phyloP scores from a whole-genome alignment of 768 basidiomycete genomes.

The Mycena crocata region DNA sequence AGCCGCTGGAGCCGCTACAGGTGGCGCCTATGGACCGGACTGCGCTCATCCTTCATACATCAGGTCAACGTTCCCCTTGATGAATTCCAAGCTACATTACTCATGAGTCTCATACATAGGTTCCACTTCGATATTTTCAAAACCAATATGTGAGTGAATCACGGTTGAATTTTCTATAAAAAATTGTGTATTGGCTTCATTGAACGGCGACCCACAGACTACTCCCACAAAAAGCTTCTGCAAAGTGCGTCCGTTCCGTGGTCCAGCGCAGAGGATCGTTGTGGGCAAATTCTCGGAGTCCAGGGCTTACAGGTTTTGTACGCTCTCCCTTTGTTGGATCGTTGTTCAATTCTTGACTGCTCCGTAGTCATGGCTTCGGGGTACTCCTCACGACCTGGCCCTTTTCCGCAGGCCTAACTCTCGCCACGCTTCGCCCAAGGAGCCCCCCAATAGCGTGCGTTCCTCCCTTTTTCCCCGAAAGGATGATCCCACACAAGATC shows the following conservation, averaged over 20 bases:
- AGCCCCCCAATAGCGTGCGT: not conserved
- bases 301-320: constrained; percentile 13
- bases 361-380: too few species aligned
- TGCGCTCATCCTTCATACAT: constrained; percentile 6
- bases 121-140: constrained; percentile 14
- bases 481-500: not conserved
- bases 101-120: not conserved
- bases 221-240: constrained; percentile 12
- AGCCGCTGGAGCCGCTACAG: not conserved
- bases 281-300: not conserved
- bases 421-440: not conserved
- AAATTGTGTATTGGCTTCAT: too few species aligned
- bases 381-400: too few species aligned
- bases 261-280: constrained; percentile 1
- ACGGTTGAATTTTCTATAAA: too few species aligned
- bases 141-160: constrained; percentile 11
- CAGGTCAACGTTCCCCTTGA: not conserved
- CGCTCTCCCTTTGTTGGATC: not conserved
- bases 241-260: constrained; percentile 1
- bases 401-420: too few species aligned
- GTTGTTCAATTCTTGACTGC: too few species aligned
- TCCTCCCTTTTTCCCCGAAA: too few species aligned
- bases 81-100: not conserved
- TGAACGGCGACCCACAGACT: not conserved
- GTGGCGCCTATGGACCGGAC: not conserved